These are phyloP conservation scores for Zasmidium angulare DNA, from an alignment of 2,329 filamentous ascomycete species.

Conservation along the genomic window DNA sequence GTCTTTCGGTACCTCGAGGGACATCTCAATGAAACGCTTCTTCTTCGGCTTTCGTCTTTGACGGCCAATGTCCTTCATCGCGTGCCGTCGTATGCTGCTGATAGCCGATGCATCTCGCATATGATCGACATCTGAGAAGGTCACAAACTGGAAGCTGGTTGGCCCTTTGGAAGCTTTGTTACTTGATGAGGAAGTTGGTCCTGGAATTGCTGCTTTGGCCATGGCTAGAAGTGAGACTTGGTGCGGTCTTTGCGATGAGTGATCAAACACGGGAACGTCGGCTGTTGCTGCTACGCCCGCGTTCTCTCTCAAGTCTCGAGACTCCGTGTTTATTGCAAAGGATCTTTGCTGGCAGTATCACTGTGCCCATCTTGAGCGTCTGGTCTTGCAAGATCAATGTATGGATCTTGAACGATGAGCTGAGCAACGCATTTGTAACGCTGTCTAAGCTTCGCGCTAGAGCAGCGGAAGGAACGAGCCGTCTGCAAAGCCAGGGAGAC, in stretches of 20 bases:
- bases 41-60: conserved; percentile 12
- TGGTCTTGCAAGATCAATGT: too few relatives aligned
- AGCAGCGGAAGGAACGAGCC: background rate
- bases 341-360: too few relatives aligned
- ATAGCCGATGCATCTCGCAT: conserved; percentile 3
- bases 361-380: too few relatives aligned
- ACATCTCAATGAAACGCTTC: conserved; percentile 3
- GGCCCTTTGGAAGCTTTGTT: background rate
- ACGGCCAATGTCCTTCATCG: conserved; percentile 13
- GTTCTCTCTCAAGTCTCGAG: too few relatives aligned
- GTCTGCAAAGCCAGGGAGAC: too few relatives aligned
- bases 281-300: too few relatives aligned
- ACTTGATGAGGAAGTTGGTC: background rate
- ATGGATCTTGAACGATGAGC: background rate
- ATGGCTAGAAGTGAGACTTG: background rate
- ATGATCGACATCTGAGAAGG: conserved; percentile 4
- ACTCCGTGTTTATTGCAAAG: too few relatives aligned
- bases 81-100: conserved; percentile 11
- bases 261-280: too few relatives aligned
- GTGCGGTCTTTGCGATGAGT: background rate
- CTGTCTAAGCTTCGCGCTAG: background rate
- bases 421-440: background rate
- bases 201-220: background rate
- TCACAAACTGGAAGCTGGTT: conserved; percentile 14
- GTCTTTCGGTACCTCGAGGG: background rate